Base-by-base conservation (phyloP, 805 yeast genomes). In the Naumovozyma dairenensis region DNA sequence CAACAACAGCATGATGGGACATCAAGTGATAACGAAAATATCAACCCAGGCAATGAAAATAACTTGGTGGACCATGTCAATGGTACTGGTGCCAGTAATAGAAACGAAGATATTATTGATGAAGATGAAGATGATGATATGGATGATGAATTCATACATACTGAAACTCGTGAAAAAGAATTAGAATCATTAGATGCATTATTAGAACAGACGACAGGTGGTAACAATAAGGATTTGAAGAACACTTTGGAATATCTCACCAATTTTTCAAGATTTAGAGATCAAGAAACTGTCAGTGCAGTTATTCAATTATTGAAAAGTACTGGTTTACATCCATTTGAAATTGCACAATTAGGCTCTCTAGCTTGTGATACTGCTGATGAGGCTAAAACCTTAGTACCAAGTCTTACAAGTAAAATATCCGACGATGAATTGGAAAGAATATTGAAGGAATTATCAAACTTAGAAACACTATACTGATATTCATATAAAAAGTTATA, bases 351-450 rank as follows among this genome's bases (percentile, higher is more conserved):
- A 60, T 36, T 67, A 37, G 89, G 93, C 0, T 83, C 94, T 3
- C 67, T 89, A 41, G 81, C 92, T 20, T 87, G 96, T 60, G 98
- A 89, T 53, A 96, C 89, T 42, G 86, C 94, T 5, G 98, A 83
- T 53, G 98, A 92, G 65, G 97, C 97, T 24, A 84, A 84, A 60
- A 83, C 96, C 13, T 67, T 92, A 50, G 79, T 92, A 38, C 96
- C 98, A 30, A 81, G 94, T 58, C 68, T 92, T 52, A 70, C 73
- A 16, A 74, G 71, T 40, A 87, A 87, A 58, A 85, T 82, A 33
- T 72, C 81, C 7, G 94, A 86, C 44, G 81, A 82, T 28, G 96
- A 87, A 52, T 63, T 92, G 39, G 94, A 86, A 57, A 77, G 83
- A 31, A 70, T 89, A 36, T 67, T 92, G 46, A 93, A 87, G 45